phyloP scores from a whole-genome alignment of 116 monocot species.

The Zostera marina region DNA sequence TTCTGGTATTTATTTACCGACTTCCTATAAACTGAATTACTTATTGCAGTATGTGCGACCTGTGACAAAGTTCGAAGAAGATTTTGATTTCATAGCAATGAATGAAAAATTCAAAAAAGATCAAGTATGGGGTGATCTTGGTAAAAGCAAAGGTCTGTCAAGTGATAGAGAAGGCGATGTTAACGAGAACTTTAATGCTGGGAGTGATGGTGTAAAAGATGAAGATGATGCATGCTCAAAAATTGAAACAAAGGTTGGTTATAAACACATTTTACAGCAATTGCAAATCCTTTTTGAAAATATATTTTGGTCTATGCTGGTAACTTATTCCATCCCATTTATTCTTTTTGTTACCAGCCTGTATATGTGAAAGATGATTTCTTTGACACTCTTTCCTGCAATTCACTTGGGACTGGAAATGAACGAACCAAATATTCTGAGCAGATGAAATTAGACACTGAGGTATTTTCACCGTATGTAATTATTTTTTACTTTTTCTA shows the following conservation, averaged over 20 bases:
- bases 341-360: slow-evolving; percentile 22
- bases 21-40: not conserved
- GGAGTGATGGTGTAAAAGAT: slow-evolving; percentile 15
- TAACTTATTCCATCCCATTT: not conserved
- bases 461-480: slow-evolving; percentile 15
- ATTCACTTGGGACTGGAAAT: slow-evolving; percentile 25
- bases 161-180: slow-evolving; percentile 28
- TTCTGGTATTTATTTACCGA: not conserved
- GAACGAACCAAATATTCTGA: slow-evolving; percentile 50
- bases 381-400: slow-evolving; percentile 60
- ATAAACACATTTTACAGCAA: not conserved
- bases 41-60: slow-evolving; percentile 36
- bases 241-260: slow-evolving; percentile 34
- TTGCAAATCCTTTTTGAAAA: too few relatives aligned
- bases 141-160: slow-evolving; percentile 26
- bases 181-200: slow-evolving; percentile 25
- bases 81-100: slow-evolving; percentile 90
- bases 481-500: not conserved
- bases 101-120: slow-evolving; percentile 96
- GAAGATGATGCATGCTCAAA: slow-evolving; percentile 20
- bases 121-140: slow-evolving; percentile 88
- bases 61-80: slow-evolving; percentile 50
- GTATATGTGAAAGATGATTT: slow-evolving; percentile 81
- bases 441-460: slow-evolving; percentile 55
- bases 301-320: too few relatives aligned